Evolutionary conservation across 2,329 filamentous ascomycete genomes (phyloP), one percentile per base, ranked within the genome.

Genomic region (Nannizzia gypsea): DNA sequence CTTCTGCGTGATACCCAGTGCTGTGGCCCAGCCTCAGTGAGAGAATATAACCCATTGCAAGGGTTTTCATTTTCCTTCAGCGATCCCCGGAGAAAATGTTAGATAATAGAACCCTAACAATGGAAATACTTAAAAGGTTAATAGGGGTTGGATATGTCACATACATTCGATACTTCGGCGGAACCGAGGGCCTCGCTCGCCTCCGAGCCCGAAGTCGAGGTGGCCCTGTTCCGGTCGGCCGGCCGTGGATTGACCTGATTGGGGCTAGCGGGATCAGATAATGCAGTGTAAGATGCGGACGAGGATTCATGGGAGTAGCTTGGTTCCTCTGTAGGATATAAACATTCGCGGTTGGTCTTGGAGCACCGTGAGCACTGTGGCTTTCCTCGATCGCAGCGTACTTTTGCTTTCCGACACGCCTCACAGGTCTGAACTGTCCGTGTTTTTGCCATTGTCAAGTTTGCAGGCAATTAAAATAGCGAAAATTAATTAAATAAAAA

Each of bases 341-440:
- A 52, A 31, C 92, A 97, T 60, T 85, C 78, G 56, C 92, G 81
- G 68, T 84, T 91, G 58, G 91, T 93, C 75, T 95, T 96, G 61
- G 84, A 83, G 74, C 92, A 96, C 68, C 96, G 96, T 67, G 87
- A 78, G 68, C 83, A 86, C 59, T 77, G 75, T 8, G 83, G 82
- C 61, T 79, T 69, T 3, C 79, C 85, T 72, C 95, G 90, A 69
- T 96, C 91, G 72, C 91, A 96, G 22, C 48, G 48, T 8, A 52
- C 48, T 28, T 52, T 52, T 4, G 48, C 48, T 15, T 52, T 52
- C n/a, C 48, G 48, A 28, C 48, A 52, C 8, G 48, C 48, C 24
- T 52, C 48, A 13, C 48, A 52, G 9, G 48, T 52, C 11, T 52
- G 48, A 13, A 52, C 48, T 15, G 48, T n/a, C 48, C 48, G 17